These are phyloP conservation scores for Aspergillus fischeri DNA, from an alignment of 2,329 filamentous ascomycete species.

Conservation along the genomic window DNA sequence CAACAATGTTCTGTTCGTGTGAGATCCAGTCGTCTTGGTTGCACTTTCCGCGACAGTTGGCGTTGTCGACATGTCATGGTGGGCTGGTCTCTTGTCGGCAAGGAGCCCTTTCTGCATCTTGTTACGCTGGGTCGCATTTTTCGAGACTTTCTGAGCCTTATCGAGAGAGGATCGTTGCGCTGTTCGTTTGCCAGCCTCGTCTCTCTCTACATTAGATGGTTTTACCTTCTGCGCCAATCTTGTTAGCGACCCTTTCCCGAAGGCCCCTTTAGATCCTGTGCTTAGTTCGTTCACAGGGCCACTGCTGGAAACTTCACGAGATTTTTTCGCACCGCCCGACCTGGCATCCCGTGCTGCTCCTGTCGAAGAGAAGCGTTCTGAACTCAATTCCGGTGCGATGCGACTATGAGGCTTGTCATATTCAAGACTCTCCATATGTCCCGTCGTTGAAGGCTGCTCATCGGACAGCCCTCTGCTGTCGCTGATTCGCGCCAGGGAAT, in stretches of 20 bases:
- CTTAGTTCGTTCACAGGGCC: conserved; percentile 18
- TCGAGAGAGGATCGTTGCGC: conserved; percentile 16
- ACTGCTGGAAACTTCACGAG: conserved; percentile 6
- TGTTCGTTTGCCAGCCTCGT: conserved; percentile 17
- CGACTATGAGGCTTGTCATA: background rate
- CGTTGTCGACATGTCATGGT: conserved; percentile 8
- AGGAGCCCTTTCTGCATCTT: conserved; percentile 18
- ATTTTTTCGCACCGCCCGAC: background rate
- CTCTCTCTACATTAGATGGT: conserved; percentile 22
- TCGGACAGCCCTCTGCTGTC: background rate
- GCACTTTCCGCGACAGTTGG: conserved; percentile 7
- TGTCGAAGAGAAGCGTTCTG: background rate
- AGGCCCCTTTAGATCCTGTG: conserved; percentile 17
- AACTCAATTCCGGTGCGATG: background rate
- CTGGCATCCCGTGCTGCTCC: background rate
- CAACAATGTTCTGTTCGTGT: conserved; percentile 5
- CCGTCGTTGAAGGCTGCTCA: background rate
- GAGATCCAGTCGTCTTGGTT: conserved; percentile 5
- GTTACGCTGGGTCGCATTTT: conserved; percentile 6
- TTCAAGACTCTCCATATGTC: background rate
- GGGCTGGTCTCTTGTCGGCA: conserved; percentile 13
- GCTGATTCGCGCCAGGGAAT: background rate
- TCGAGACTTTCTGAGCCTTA: conserved; percentile 3
- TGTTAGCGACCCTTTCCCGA: conserved; percentile 25
- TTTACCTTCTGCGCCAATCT: conserved; percentile 35